Conservation (phyloP, 2,329 filamentous ascomycete genomes). For the Huntiella abstrusa region DNA sequence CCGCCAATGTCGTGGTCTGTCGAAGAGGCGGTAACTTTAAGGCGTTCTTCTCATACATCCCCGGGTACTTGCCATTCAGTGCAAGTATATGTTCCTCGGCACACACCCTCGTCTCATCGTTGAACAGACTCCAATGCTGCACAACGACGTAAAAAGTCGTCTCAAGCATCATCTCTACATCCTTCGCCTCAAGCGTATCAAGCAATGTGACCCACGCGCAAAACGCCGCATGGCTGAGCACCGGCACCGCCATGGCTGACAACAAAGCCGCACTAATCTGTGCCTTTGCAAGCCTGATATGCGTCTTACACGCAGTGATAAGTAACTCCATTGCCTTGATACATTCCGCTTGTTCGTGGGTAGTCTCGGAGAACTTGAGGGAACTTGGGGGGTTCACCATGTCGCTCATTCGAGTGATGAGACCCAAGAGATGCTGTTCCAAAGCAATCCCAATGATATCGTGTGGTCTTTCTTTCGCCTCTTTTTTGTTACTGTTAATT, state of each 20-base stretch:
- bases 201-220: conserved; percentile 71
- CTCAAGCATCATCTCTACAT: conserved; percentile 63
- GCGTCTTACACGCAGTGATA: conserved; percentile 54
- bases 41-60: conserved; percentile 45
- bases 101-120: conserved; percentile 35
- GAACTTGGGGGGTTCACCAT: conserved; percentile 40
- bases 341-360: conserved; percentile 54
- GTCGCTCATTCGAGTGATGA: conserved; percentile 68
- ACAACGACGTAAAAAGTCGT: conserved; percentile 79
- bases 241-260: conserved; percentile 56
- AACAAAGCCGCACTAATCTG: conserved; percentile 91
- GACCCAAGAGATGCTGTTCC: conserved; percentile 64
- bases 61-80: conserved; percentile 43
- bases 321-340: conserved; percentile 77
- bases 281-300: conserved; percentile 62
- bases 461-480: conserved; percentile 27
- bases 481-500: conserved; percentile 22
- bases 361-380: conserved; percentile 24
- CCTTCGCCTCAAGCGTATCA: conserved; percentile 52
- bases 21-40: conserved; percentile 61
- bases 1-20: conserved; percentile 47
- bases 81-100: conserved; percentile 44
- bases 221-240: conserved; percentile 63
- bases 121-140: conserved; percentile 57
- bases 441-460: conserved; percentile 57